These are phyloP conservation scores for Kodamaea kaohsiungensis DNA, from an alignment of 805 yeast species.

Conservation along the genomic window DNA sequence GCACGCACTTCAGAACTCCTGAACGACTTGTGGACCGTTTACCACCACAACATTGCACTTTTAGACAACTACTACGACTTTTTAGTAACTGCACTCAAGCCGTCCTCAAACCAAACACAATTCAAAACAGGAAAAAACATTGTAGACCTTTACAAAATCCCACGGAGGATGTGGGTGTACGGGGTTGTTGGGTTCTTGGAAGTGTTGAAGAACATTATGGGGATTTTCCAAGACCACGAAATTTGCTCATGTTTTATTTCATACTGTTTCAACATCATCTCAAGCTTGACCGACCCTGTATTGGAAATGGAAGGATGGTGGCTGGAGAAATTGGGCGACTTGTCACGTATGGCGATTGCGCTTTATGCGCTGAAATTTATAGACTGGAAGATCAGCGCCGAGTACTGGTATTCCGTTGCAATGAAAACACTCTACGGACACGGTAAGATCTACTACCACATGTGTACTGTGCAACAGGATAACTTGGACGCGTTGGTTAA, in stretches of 20 bases:
- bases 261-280: slow-evolving; percentile 64
- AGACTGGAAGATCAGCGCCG: slow-evolving; percentile 84
- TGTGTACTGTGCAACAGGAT: slow-evolving; percentile 82
- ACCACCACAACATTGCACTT: slow-evolving; percentile 64
- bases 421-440: slow-evolving; percentile 76
- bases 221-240: slow-evolving; percentile 74
- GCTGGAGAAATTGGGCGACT: slow-evolving; percentile 84
- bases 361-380: slow-evolving; percentile 74
- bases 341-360: slow-evolving; percentile 87
- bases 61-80: slow-evolving; percentile 74
- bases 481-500: slow-evolving; percentile 76
- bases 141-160: slow-evolving; percentile 74
- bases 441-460: slow-evolving; percentile 84
- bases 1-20: slow-evolving; percentile 49
- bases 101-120: slow-evolving; percentile 47
- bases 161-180: slow-evolving; percentile 81
- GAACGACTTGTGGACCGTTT: slow-evolving; percentile 69
- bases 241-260: slow-evolving; percentile 74
- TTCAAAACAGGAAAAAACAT: slow-evolving; percentile 77
- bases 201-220: slow-evolving; percentile 71
- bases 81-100: slow-evolving; percentile 67
- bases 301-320: slow-evolving; percentile 70
- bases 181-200: slow-evolving; percentile 81
- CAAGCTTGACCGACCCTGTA: slow-evolving; percentile 54
- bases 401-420: slow-evolving; percentile 78